Base-by-base conservation (phyloP, 1,284 basidiomycete genomes). In the Cutaneotrichosporon dermatis region DNA sequence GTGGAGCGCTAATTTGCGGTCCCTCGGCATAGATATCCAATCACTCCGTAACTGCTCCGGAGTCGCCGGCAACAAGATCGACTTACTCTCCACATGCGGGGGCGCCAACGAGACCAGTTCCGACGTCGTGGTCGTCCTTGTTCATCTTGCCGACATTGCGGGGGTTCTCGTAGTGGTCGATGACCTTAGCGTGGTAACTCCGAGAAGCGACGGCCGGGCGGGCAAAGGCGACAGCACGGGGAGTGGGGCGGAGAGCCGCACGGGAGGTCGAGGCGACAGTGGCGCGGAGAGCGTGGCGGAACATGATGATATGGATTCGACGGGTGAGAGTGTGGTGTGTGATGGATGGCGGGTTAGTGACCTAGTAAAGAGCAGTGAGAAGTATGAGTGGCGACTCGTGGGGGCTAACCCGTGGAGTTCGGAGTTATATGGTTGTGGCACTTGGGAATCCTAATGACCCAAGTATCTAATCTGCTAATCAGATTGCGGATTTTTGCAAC, bases 21-120 rank as follows among this genome's bases (percentile, higher is more conserved):
- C 25, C 25, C 25, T 25, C 25, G 25, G 25, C 25, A 25, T 25
- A 25, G 25, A 25, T 25, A 25, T 25, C 25, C 25, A 25, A 25
- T 25, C 25, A 25, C 25, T 25, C 25, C 25, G 25, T 25, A 25
- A 25, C 25, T 15, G 10, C 16, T 10, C 16, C 45, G 6, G 11
- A 36, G 46, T 49, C 46, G 46, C 34, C 12, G 9, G 4, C 2
- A 33, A 7, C 33, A 6, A 10, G 6, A 4, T 1, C 34, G 34
- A 65, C 58, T 68, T 62, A 77, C 75, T 79, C 77, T 60, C 77
- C 77, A 66, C 77, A 79, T n/a, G 77, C 78, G 55, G 67, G 60
- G 9, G 96, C 96, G 59, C 96, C 96, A 52, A 99, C 96, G 55
- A 99, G 88, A 51, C 96, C 96, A 61, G 95, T 97, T 43, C 96